phyloP scores from a whole-genome alignment of 371 early-diverging fungal genomes.

The Circinella minor region DNA sequence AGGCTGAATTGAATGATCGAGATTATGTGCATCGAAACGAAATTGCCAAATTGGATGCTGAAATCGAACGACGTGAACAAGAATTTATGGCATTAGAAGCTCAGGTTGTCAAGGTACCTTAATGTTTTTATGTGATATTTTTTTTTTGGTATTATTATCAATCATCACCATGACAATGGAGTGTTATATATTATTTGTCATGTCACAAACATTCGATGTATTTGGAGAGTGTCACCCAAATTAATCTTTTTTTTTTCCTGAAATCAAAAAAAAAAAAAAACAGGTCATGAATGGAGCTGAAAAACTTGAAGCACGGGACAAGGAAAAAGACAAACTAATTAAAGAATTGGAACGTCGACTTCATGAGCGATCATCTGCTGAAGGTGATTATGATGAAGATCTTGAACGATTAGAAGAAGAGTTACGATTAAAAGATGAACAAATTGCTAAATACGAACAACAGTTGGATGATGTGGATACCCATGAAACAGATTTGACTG shows the following conservation, averaged over 20 bases:
- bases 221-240: too few relatives aligned
- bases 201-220: too few relatives aligned
- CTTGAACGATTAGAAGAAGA: slow-evolving; percentile 33
- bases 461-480: slow-evolving; percentile 19
- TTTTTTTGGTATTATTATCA: not conserved
- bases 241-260: too few relatives aligned
- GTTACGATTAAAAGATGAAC: slow-evolving; percentile 22
- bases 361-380: slow-evolving; percentile 4
- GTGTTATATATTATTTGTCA: too few relatives aligned
- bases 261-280: not conserved
- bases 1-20: slow-evolving; percentile 22
- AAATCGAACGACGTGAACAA: slow-evolving; percentile 34
- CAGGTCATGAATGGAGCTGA: slow-evolving; percentile 24
- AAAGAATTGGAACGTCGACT: slow-evolving; percentile 22
- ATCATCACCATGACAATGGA: too few relatives aligned
- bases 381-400: slow-evolving; percentile 22
- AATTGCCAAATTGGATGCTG: slow-evolving; percentile 20
- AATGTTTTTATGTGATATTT: not conserved
- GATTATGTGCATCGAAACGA: slow-evolving; percentile 26
- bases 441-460: slow-evolving; percentile 23
- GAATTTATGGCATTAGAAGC: slow-evolving; percentile 39
- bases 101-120: slow-evolving; percentile 39
- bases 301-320: slow-evolving; percentile 19
- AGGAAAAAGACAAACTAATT: slow-evolving; percentile 24
- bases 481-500: slow-evolving; percentile 22